A percentile compares a stretch with the other conserved stretches of the same genome.
Conservation (phyloP, 2,329 filamentous ascomycete genomes). For the Colletotrichum sp. region DNA sequence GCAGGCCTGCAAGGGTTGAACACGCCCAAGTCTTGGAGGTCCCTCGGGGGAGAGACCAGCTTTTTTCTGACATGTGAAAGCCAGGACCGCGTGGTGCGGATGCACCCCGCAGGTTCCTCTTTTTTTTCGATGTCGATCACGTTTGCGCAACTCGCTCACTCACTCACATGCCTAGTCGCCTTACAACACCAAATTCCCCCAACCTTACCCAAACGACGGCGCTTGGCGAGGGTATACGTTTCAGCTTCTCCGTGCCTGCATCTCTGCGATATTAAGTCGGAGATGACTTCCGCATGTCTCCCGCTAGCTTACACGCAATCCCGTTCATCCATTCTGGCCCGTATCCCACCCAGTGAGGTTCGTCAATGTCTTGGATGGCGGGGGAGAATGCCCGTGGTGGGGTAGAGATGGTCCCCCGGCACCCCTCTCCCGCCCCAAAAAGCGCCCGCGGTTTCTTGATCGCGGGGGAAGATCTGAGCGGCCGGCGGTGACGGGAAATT, state of each 20-base stretch:
- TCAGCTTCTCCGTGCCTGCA: slow-evolving; percentile 12
- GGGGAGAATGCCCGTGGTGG: neutral
- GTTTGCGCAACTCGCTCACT: neutral
- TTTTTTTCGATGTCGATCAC: slow-evolving; percentile 17
- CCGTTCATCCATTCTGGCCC: neutral
- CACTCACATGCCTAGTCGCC: neutral
- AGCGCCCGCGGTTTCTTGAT: neutral
- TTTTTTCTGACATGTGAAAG: slow-evolving; percentile 20
- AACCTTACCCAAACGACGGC: neutral
- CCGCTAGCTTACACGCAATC: neutral
- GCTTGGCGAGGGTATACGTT: slow-evolving; percentile 1
- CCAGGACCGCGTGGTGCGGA: slow-evolving; percentile 10
- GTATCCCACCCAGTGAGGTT: neutral
- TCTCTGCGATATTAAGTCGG: slow-evolving; percentile 8
- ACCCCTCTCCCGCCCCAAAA: neutral
- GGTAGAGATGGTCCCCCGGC: neutral
- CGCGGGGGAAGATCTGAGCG: slow-evolving; percentile 14
- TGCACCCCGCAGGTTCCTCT: slow-evolving; percentile 21
- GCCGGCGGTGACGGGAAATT: slow-evolving; percentile 1
- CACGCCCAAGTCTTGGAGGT: neutral
- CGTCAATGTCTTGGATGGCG: neutral
- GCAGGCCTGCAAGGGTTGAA: slow-evolving; percentile 10
- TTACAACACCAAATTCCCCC: neutral
- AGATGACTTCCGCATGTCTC: slow-evolving; percentile 7
- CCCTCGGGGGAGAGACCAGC: neutral